Evolutionary conservation across 148 eudicot genomes (phyloP).

Genomic region (Silene uniflora): DNA sequence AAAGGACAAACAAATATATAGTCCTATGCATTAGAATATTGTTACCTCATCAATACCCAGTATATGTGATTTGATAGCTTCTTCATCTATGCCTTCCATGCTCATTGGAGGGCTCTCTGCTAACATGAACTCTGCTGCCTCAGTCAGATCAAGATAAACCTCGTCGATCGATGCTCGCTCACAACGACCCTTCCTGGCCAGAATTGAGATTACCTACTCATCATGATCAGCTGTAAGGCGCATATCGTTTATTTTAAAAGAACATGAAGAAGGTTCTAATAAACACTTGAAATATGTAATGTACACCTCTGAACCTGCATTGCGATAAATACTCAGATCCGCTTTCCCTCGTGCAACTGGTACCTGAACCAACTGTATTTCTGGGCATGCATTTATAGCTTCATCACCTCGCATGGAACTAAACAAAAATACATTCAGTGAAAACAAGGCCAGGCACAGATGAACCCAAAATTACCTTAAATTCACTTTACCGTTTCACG

Average conservation of each 20-base stretch:
- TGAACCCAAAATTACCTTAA: background rate
- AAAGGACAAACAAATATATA: background rate
- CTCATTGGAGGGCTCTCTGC: constrained; percentile 61
- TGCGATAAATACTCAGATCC: constrained; percentile 68
- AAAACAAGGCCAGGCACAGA: constrained; percentile 13
- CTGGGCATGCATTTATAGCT: constrained; percentile 76
- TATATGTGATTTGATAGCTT: constrained; percentile 75
- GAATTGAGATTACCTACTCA: constrained; percentile 84
- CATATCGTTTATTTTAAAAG: background rate
- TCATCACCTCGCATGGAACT: constrained; percentile 97
- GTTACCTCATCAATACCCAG: constrained; percentile 65
- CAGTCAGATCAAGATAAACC: constrained; percentile 93
- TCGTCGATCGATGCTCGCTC: constrained; percentile 98
- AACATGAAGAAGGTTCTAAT: background rate
- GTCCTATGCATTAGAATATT: background rate
- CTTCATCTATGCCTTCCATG: constrained; percentile 59
- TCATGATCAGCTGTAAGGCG: constrained; percentile 15
- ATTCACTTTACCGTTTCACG: constrained; percentile 65
- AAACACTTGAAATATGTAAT: background rate
- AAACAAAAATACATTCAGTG: constrained; percentile 12
- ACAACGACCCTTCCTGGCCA: constrained; percentile 78
- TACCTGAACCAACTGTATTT: constrained; percentile 85
- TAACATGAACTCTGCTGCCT: constrained; percentile 76
- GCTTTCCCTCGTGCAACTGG: constrained; percentile 97
- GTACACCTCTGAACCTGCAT: constrained; percentile 96